Evolutionary conservation across 2,329 filamentous ascomycete genomes (phyloP).

Genomic region (Trichoderma sp.): DNA sequence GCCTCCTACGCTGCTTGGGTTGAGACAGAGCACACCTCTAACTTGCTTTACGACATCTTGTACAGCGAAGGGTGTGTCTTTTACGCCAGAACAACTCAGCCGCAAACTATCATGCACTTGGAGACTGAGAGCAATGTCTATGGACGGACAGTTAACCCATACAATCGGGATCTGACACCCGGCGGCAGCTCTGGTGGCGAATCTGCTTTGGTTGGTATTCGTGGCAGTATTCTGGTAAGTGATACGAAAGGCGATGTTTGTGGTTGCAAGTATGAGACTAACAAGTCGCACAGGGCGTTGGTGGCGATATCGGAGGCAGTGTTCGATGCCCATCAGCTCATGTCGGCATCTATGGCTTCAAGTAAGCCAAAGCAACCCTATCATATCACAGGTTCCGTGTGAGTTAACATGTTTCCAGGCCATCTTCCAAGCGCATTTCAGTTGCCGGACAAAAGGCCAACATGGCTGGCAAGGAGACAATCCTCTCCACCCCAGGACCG

Average conservation of each 20-base stretch:
- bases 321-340: conserved; percentile 39
- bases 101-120: conserved; percentile 54
- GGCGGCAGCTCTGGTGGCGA: conserved; percentile 65
- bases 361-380: background rate
- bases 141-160: conserved; percentile 61
- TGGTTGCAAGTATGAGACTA: background rate
- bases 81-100: conserved; percentile 69
- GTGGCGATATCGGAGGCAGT: conserved; percentile 44
- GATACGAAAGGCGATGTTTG: conserved; percentile 22
- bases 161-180: conserved; percentile 57
- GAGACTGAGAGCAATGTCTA: conserved; percentile 64
- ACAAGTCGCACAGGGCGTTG: conserved; percentile 30
- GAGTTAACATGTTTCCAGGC: background rate
- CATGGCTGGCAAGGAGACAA: conserved; percentile 38
- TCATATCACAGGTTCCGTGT: background rate
- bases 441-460: conserved; percentile 27
- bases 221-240: conserved; percentile 39
- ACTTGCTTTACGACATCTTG: conserved; percentile 32
- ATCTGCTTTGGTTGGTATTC: conserved; percentile 40
- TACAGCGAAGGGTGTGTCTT: conserved; percentile 37
- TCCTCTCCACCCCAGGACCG: conserved; percentile 34
- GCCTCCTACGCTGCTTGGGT: conserved; percentile 33
- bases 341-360: conserved; percentile 21
- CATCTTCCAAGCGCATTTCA: conserved; percentile 33
- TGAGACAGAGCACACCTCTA: conserved; percentile 34